These are phyloP conservation scores for Limtongia smithiae DNA, from an alignment of 805 yeast species.

Conservation along the genomic window DNA sequence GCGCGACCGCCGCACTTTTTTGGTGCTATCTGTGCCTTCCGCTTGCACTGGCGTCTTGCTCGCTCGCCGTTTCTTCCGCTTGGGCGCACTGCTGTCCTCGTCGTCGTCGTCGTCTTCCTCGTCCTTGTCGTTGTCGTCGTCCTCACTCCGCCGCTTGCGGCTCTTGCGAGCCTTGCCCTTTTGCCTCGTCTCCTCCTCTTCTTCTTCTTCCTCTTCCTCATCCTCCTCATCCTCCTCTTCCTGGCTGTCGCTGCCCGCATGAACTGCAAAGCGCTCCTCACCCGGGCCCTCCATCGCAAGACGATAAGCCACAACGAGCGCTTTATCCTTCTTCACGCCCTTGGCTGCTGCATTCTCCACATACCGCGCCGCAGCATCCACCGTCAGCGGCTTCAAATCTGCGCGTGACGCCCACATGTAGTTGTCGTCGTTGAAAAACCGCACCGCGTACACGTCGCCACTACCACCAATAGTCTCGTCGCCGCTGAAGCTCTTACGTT, in stretches of 20 bases:
- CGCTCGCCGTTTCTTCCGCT: conserved; percentile 16
- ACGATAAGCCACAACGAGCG: conserved; percentile 50
- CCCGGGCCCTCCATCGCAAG: conserved; percentile 53
- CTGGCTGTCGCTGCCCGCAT: conserved; percentile 33
- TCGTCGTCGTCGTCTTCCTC: conserved; percentile 3
- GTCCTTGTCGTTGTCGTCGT: conserved; percentile 10
- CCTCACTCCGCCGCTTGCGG: conserved; percentile 7
- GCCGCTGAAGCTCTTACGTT: conserved; percentile 27
- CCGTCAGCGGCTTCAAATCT: conserved; percentile 49
- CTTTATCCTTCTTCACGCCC: conserved; percentile 39
- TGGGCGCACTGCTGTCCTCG: conserved; percentile 14
- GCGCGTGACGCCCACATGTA: conserved; percentile 59
- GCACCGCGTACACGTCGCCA: conserved; percentile 46
- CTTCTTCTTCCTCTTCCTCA: conserved; percentile 34
- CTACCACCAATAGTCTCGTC: conserved; percentile 11
- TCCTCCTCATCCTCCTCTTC: conserved; percentile 36
- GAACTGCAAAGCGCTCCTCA: conserved; percentile 42
- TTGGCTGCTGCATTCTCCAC: conserved; percentile 30
- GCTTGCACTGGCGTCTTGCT: background rate
- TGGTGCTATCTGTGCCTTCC: conserved; percentile 10
- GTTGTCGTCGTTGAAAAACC: conserved; percentile 69
- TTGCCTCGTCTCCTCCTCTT: conserved; percentile 29
- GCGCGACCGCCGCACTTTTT: too few relatives aligned
- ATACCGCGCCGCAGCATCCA: conserved; percentile 44
- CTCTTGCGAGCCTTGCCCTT: conserved; percentile 30